phyloP scores from a whole-genome alignment of 164 flowering plant genomes.

The Chimonanthus praecox region DNA sequence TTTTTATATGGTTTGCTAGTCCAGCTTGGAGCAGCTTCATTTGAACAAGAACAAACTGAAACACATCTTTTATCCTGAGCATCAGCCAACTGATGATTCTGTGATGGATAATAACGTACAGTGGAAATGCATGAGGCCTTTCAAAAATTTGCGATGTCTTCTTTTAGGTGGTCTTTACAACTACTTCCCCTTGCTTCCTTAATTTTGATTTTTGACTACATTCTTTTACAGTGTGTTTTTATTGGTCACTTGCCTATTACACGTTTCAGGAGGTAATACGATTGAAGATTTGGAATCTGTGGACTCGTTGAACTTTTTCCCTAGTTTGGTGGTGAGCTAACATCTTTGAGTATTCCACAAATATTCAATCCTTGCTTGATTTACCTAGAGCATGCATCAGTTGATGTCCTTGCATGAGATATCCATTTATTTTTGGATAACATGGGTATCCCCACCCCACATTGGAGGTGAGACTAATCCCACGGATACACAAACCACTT shows the following conservation, averaged over 20 bases:
- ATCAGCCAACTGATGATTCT: slow-evolving; percentile 12
- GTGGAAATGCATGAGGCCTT: slow-evolving; percentile 36
- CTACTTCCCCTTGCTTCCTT: not conserved
- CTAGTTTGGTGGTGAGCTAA: slow-evolving; percentile 60
- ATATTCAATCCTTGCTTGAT: no score
- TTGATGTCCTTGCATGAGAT: not conserved
- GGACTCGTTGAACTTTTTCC: slow-evolving; percentile 71
- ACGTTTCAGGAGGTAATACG: slow-evolving; percentile 64
- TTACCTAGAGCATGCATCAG: not conserved
- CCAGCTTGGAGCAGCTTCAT: slow-evolving; percentile 89
- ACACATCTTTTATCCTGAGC: slow-evolving; percentile 46
- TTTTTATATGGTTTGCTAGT: slow-evolving; percentile 12
- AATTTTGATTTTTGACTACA: slow-evolving; percentile 1
- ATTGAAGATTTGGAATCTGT: slow-evolving; percentile 63
- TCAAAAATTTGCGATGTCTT: slow-evolving; percentile 70
- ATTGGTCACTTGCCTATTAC: slow-evolving; percentile 6
- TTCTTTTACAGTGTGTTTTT: not conserved
- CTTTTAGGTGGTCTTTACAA: slow-evolving; percentile 54
- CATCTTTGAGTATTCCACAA: slow-evolving; percentile 2
- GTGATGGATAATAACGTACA: slow-evolving; percentile 16
- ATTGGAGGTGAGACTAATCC: no score
- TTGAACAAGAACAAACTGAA: slow-evolving; percentile 72
- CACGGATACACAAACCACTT: no score
- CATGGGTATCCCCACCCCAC: no score
- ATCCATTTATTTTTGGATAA: no score